Percentiles rank a stretch among this genome's conserved stretches.
Evolutionary conservation across 2,329 filamentous ascomycete species (phyloP).

Genomic region (Fusarium sarcochroum): DNA sequence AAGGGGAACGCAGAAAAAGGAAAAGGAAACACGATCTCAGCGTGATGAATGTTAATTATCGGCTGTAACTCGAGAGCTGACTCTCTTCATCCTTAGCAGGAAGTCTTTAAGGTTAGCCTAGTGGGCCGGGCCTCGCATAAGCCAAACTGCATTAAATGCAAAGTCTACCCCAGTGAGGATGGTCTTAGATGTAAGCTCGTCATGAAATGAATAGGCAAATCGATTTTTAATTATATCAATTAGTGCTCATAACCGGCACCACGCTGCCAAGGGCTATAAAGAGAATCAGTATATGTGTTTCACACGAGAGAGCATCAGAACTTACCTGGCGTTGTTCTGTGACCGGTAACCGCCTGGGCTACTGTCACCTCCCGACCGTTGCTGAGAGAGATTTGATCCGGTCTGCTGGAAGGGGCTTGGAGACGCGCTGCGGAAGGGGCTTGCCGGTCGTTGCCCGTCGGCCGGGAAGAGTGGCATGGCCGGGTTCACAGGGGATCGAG

Average conservation of each 20-base stretch:
- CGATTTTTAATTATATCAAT: conserved; percentile 33
- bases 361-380: conserved; percentile 51
- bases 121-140: conserved; percentile 19
- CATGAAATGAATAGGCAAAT: conserved; percentile 33
- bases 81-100: conserved; percentile 20
- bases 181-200: conserved; percentile 34
- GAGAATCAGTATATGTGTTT: conserved; percentile 35
- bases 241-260: conserved; percentile 61
- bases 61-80: conserved; percentile 10
- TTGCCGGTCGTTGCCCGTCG: conserved; percentile 53
- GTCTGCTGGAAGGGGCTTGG: conserved; percentile 55
- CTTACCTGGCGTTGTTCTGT: conserved; percentile 59
- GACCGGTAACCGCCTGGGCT: conserved; percentile 54
- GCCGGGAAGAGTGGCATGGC: conserved; percentile 61
- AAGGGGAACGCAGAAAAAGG: conserved; percentile 21
- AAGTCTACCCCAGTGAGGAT: conserved; percentile 25
- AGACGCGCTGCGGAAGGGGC: conserved; percentile 54
- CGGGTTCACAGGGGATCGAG: conserved; percentile 58
- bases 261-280: conserved; percentile 60
- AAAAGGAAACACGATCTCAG: conserved; percentile 34
- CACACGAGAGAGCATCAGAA: background rate
- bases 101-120: conserved; percentile 10
- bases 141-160: conserved; percentile 31
- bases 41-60: conserved; percentile 25
- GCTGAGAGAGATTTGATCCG: conserved; percentile 50